Base-by-base conservation (phyloP, 2,329 filamentous ascomycete genomes). In the Neopestalotiopsis sp. region DNA sequence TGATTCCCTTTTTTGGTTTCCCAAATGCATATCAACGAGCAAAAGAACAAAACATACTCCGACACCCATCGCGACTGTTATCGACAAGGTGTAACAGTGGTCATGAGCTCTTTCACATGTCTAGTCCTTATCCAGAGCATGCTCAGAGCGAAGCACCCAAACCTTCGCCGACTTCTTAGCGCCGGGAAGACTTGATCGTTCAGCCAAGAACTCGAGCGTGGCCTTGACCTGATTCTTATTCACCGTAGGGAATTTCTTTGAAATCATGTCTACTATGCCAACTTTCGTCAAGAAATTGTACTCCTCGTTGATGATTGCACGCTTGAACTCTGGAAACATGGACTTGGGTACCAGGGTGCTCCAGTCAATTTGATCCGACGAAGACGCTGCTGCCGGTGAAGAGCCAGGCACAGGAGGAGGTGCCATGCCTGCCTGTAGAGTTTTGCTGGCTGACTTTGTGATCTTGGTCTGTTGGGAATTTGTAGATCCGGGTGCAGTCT, bases 211-310 rank as follows among this genome's bases (percentile, higher is more conserved):
- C 70, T 89, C 89, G 24, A 96, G 81, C 0, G 92, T 95, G 66
- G 89, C 87, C 75, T 90, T 92, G 73, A 97, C 89, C 30, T 90
- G 88, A 24, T 89, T 88, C 74, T 91, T 93, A 1, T 91, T 88
- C 60, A 91, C 86, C 70, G 90, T 90, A 1, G 91, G 89, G 72
- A 95, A 94, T 73, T 89, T 86, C 76, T 92, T 91, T 79, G 94
- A 93, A 70, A 97, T 79, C 4, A 92, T 85, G 78, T 95, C 93
- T 9, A 94, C 85, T 73, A 96, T 81, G 7, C 92, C 93, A 1
- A 90, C 80, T 80, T 96, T 96, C 52, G 89, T 92, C 63, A 94
- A 83, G 56, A 78, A 80, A 20, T 77, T 77, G 72, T 80, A 80
- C 59, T 92, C 88, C 71, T 89, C 92, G 20, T 90, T 92, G 64